Base-by-base conservation (phyloP, 192 early-diverging fungal species). In the Mortierella antarctica region DNA sequence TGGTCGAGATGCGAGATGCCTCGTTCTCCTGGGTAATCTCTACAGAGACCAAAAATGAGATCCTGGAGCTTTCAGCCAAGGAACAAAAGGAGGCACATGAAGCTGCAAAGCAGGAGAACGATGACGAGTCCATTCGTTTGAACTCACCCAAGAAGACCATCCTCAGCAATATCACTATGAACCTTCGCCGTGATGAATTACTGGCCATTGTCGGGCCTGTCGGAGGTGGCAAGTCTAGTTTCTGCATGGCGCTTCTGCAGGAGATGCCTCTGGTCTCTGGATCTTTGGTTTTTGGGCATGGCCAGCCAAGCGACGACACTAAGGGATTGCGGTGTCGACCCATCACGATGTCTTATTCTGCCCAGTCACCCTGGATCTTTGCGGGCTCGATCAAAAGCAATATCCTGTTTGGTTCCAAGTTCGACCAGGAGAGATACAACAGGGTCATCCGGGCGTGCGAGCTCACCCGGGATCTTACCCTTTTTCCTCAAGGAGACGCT, bases 301-400 rank as follows among this genome's bases (percentile, higher is more conserved):
- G 80, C 6, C 48, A 60, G 2, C 44, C 60, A 21, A 54, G 54
- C 14, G 47, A 57, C 10, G 39, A 31, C 31, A 2, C 31, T 31
- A 31, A 31, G 31, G 31, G 31, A 31, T 3, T 31, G 31, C 31
- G 31, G 31, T 3, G 31, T 31, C 31, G 31, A 31, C 31, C 31
- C 1, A 31, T 80, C 46, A 67, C 23, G 0, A 84, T 90, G 31
- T 89, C 90, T 2, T 91, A 88, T 68, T 86, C 85, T 17, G 83
- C 91, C 7, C 91, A 92, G 82, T 85, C 86, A 57, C 83, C 91
- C 14, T 92, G 91, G 91, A 91, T 92, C 55, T 85, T 91, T 78
- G 91, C 91, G 54, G 89, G 86, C 7, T 85, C 90, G 5, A 82
- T 93, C 60, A 83, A 84, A 49, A 89, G 90, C 68, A 93, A 92